A percentile compares a stretch with the other conserved stretches of the same genome.
These are phyloP conservation scores for Backusella westeae DNA, from an alignment of 192 early-diverging fungal genomes.

Conservation along the genomic window DNA sequence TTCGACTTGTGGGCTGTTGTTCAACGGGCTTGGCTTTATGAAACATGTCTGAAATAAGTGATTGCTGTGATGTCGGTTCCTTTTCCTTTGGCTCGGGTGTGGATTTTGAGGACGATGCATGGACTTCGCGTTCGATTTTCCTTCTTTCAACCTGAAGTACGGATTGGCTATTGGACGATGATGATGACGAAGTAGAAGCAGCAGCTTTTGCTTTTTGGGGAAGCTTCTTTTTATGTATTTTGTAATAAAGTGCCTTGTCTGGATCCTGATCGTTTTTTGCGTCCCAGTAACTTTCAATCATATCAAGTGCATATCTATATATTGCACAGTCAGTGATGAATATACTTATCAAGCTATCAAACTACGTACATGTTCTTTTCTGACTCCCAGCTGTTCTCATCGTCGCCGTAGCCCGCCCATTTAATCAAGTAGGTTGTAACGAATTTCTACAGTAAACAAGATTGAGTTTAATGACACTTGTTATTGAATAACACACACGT, in stretches of 20 bases:
- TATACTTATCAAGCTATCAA: neutral
- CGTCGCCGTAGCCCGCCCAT: conserved; percentile 1
- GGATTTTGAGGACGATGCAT: neutral
- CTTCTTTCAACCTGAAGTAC: neutral
- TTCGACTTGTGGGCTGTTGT: neutral
- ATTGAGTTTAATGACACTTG: neutral
- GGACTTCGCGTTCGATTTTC: neutral
- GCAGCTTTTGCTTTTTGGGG: neutral
- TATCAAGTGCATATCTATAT: neutral
- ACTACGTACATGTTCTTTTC: conserved; percentile 12
- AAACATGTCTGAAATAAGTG: too few relatives aligned
- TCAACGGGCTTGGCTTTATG: neutral
- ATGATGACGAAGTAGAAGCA: neutral
- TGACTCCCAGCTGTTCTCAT: conserved; percentile 14
- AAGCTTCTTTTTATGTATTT: neutral
- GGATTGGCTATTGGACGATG: neutral
- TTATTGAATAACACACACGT: neutral
- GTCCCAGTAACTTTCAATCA: conserved; percentile 1
- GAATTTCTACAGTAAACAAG: neutral
- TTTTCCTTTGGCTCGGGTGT: neutral
- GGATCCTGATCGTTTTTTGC: neutral
- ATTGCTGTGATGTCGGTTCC: neutral
- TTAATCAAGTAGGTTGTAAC: conserved; percentile 12
- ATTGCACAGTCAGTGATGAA: too few relatives aligned
- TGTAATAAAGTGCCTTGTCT: neutral